Evolutionary conservation across 1,139 yeast species (phyloP).

Genomic region (Magnusiomyces ingens): DNA sequence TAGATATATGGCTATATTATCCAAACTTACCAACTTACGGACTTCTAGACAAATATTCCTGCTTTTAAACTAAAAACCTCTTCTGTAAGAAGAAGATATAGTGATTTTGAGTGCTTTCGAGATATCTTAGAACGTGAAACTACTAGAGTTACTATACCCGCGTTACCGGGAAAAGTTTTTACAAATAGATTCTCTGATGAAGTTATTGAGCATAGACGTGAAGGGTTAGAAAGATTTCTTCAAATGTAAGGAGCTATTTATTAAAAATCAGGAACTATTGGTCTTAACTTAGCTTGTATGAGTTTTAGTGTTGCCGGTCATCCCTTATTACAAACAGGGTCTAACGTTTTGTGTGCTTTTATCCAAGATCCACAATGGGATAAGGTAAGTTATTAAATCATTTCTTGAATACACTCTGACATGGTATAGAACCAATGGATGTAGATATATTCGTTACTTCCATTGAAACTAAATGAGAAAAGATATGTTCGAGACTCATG

Average conservation of each 20-base stretch:
- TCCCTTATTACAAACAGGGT: constrained; percentile 86
- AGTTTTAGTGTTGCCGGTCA: constrained; percentile 68
- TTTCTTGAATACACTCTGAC: no score
- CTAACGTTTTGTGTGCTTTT: constrained; percentile 74
- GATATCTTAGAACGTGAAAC: constrained; percentile 69
- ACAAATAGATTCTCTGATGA: constrained; percentile 74
- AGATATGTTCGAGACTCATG: no score
- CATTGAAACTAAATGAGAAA: no score
- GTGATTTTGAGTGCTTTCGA: constrained; percentile 80
- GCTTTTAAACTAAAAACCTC: constrained; percentile 65
- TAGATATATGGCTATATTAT: no score
- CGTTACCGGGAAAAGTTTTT: constrained; percentile 77
- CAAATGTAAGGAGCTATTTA: constrained; percentile 35
- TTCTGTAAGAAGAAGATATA: constrained; percentile 75
- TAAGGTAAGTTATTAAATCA: constrained; percentile 28
- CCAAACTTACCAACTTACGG: no score
- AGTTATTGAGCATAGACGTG: constrained; percentile 75
- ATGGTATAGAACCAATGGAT: no score
- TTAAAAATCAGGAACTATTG: neutral
- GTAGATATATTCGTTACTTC: no score
- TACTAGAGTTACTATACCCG: constrained; percentile 74
- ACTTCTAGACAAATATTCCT: constrained; percentile 52
- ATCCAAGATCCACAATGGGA: constrained; percentile 88
- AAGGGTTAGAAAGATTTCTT: constrained; percentile 76
- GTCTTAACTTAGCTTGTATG: neutral